Percentiles rank a stretch among this genome's conserved stretches.
These are phyloP conservation scores for Candida verbasci DNA, from an alignment of 805 yeast species.

Conservation along the genomic window DNA sequence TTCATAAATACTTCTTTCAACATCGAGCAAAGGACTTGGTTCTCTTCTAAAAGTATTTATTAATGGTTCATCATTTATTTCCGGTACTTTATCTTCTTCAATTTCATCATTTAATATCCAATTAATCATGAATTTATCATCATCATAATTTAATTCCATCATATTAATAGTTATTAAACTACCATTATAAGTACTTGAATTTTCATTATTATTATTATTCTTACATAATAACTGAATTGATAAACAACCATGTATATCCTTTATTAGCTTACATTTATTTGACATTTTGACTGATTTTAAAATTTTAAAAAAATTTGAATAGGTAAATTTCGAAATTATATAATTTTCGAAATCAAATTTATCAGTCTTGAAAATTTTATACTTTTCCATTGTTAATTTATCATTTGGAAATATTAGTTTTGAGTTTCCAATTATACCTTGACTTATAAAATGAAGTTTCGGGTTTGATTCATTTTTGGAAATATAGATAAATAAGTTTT, in stretches of 20 bases:
- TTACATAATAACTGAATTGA: conserved; percentile 37
- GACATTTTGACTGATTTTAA: conserved; percentile 34
- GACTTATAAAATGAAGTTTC: conserved; percentile 55
- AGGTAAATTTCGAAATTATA: conserved; percentile 27
- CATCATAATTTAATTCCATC: conserved; percentile 22
- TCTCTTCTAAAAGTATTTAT: conserved; percentile 2
- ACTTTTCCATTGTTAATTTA: conserved; percentile 56
- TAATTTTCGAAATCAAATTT: too few species aligned
- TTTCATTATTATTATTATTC: conserved; percentile 30
- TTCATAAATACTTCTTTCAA: conserved; percentile 2
- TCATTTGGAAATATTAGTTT: conserved; percentile 64
- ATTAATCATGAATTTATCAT: conserved; percentile 6
- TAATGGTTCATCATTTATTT: conserved; percentile 1
- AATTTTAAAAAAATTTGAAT: conserved; percentile 28
- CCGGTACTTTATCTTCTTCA: conserved; percentile 1
- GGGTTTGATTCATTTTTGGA: conserved; percentile 19
- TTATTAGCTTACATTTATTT: conserved; percentile 34
- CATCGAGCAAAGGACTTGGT: not conserved
- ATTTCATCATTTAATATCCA: conserved; percentile 7
- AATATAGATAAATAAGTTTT: conserved; percentile 27
- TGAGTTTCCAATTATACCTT: conserved; percentile 70
- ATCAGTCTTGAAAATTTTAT: conserved; percentile 28
- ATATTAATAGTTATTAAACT: conserved; percentile 37
- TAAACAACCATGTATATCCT: conserved; percentile 32
- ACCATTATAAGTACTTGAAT: conserved; percentile 35